A percentile compares a stretch with the other conserved stretches of the same genome.
Conservation (phyloP, 495 filamentous ascomycete species). For the Glonium stellatum region DNA sequence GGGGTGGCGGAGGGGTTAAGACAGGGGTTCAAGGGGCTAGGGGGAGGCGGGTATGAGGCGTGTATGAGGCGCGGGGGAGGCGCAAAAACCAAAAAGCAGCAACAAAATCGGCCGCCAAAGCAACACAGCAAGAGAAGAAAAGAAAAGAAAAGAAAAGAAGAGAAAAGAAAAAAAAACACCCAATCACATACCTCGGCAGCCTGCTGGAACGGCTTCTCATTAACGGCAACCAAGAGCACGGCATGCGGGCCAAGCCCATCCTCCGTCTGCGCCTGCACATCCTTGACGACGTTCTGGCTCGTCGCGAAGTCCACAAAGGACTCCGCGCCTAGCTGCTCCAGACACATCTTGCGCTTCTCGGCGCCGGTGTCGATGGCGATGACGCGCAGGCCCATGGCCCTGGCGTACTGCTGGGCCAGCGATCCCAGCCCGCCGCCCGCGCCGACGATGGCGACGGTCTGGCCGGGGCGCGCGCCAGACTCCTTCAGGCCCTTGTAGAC, state of each 20-base stretch:
- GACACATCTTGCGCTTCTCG: slow-evolving; percentile 66
- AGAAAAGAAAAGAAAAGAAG: no score
- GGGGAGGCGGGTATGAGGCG: no score
- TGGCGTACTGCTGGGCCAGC: slow-evolving; percentile 78
- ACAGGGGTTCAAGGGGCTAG: no score
- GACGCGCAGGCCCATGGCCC: slow-evolving; percentile 74
- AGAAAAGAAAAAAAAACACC: no score
- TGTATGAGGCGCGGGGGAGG: no score
- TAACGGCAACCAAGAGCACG: slow-evolving; percentile 75
- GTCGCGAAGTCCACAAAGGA: slow-evolving; percentile 72
- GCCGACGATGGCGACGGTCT: slow-evolving; percentile 79
- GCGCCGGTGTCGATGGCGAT: slow-evolving; percentile 75
- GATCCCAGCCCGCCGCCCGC: slow-evolving; percentile 82
- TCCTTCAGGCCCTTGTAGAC: slow-evolving; percentile 93
- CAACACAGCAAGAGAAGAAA: no score
- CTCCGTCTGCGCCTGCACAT: slow-evolving; percentile 69
- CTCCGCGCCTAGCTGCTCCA: slow-evolving; percentile 56
- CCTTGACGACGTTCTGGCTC: slow-evolving; percentile 67
- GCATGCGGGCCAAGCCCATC: slow-evolving; percentile 82
- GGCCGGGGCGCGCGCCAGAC: slow-evolving; percentile 62
- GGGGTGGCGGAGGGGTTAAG: no score
- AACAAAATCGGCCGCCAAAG: no score
- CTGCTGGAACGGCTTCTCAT: slow-evolving; percentile 91
- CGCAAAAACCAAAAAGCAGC: no score
- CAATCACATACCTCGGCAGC: slow-evolving; percentile 50